Conservation (phyloP, 306 rosid genomes). For the Medicago truncatula region MtrunA17r5.0-ANR NC_053045.1:62705001-62705500, state of each 20-base stretch:
- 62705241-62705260: conserved; percentile 99
- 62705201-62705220: conserved; percentile 99
- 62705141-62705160: neutral
- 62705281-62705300: conserved; percentile 85
- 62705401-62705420: conserved; percentile 23
- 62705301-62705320: conserved; percentile 31
- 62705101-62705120: conserved; percentile 23
- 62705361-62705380: neutral
- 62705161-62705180: conserved; percentile 13
- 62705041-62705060: neutral
- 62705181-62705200: conserved; percentile 71
- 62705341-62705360: conserved; percentile 3
- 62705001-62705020: conserved; percentile 36
- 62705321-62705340: conserved; percentile 2
- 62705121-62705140: conserved; percentile 14
- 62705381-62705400: conserved; percentile 30
- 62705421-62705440: conserved; percentile 5
- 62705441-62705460: neutral
- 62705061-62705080: neutral
- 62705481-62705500: conserved; percentile 11
- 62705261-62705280: conserved; percentile 99
- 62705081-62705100: neutral
- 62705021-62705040: conserved; percentile 12
- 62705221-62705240: conserved; percentile 97
- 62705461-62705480: neutral